Percentiles rank a stretch among this genome's conserved stretches.
These are phyloP conservation scores for Begonia peltatifolia DNA, from an alignment of 306 rosid species.

Conservation along the genomic window DNA sequence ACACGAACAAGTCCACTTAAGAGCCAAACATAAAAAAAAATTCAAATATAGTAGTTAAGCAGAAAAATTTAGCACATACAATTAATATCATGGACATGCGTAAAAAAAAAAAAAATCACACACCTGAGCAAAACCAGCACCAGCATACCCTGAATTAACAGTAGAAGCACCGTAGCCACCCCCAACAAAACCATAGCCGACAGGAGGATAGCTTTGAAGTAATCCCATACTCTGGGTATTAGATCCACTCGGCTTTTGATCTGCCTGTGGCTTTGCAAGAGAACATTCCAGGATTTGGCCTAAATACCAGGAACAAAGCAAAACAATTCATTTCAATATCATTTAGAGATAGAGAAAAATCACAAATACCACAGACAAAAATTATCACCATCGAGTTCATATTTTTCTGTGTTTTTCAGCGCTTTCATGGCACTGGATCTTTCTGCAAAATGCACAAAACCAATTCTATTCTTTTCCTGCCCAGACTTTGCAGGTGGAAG, in stretches of 20 bases:
- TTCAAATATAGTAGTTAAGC: no score
- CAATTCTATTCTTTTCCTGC: constrained; percentile 79
- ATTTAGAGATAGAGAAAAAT: background rate
- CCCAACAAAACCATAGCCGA: constrained; percentile 66
- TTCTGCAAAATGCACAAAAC: constrained; percentile 90
- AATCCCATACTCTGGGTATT: constrained; percentile 52
- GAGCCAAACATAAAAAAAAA: no score
- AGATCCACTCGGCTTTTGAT: constrained; percentile 62
- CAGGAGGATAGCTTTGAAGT: constrained; percentile 76
- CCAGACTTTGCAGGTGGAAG: constrained; percentile 86
- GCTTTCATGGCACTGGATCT: constrained; percentile 94
- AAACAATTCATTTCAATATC: background rate
- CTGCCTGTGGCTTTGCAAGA: constrained; percentile 93
- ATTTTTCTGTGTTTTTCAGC: constrained; percentile 73
- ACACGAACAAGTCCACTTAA: no score
- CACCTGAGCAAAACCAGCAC: constrained; percentile 74
- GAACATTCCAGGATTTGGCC: constrained; percentile 89
- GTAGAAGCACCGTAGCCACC: constrained; percentile 46
- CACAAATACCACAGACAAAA: background rate
- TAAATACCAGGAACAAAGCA: constrained; percentile 15
- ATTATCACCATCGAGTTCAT: constrained; percentile 64
- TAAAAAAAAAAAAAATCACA: constrained; percentile 3
- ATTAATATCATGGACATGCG: no score
- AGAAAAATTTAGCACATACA: no score
- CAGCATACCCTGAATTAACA: constrained; percentile 56